A percentile compares a stretch with the other conserved stretches of the same genome.
These are phyloP conservation scores for Geotrichum ghanense DNA, from an alignment of 805 yeast genomes.

Conservation along the genomic window DNA sequence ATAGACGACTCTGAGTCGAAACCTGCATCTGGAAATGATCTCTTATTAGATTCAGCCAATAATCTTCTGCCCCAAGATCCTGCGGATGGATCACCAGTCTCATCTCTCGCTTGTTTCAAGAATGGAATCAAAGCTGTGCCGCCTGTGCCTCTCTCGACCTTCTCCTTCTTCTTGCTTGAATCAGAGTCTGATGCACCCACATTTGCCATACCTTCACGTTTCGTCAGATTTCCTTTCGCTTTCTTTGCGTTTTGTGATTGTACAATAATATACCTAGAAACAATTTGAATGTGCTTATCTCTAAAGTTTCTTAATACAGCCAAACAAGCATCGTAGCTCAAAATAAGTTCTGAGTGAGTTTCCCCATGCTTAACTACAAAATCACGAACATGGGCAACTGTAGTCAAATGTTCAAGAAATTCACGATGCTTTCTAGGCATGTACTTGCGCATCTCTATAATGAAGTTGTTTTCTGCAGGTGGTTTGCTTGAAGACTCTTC, in stretches of 20 bases:
- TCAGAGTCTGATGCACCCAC: constrained; percentile 21
- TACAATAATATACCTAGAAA: constrained; percentile 71
- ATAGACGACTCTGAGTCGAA: too few relatives aligned
- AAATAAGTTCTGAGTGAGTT: constrained; percentile 42
- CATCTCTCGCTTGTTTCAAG: constrained; percentile 90
- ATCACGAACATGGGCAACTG: constrained; percentile 49
- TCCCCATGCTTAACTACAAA: constrained; percentile 38
- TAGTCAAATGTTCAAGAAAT: constrained; percentile 51
- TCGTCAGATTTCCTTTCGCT: constrained; percentile 38
- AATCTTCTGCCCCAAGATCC: constrained; percentile 79
- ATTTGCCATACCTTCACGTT: constrained; percentile 40
- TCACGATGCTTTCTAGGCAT: constrained; percentile 85
- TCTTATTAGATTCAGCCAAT: constrained; percentile 16
- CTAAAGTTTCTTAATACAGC: constrained; percentile 83
- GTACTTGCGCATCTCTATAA: constrained; percentile 74
- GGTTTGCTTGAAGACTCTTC: constrained; percentile 20
- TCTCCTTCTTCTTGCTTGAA: constrained; percentile 28
- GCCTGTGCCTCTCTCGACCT: constrained; percentile 75
- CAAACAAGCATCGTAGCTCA: constrained; percentile 78
- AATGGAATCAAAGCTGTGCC: constrained; percentile 89
- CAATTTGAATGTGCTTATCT: constrained; percentile 88
- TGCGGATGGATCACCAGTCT: constrained; percentile 89
- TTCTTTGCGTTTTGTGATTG: constrained; percentile 49
- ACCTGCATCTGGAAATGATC: neutral
- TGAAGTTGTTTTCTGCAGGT: constrained; percentile 35